Conservation (phyloP, 164 flowering plant genomes). For the Chimonanthus praecox region DNA sequence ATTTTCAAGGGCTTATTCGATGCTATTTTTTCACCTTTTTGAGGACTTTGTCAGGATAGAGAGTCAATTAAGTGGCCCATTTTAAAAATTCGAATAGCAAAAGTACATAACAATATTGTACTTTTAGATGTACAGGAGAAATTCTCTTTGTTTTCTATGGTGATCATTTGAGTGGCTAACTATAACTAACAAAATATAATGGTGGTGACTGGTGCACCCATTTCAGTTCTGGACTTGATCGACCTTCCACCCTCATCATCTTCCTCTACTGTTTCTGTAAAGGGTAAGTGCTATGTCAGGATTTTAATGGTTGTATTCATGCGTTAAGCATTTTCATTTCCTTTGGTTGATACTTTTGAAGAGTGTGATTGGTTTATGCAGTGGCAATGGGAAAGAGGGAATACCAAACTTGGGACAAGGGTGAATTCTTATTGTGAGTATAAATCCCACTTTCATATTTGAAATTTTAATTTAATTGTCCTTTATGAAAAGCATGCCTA, state of each 20-base stretch:
- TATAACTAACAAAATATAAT: neutral
- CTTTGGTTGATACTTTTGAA: neutral
- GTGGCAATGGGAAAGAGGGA: conserved; percentile 76
- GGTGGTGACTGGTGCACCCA: neutral
- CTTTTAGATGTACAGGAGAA: too few species aligned
- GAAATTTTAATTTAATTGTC: neutral
- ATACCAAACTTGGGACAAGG: conserved; percentile 47
- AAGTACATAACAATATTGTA: too few species aligned
- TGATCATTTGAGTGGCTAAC: neutral
- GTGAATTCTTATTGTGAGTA: conserved; percentile 67
- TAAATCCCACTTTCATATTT: conserved; percentile 6
- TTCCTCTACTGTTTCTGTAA: conserved; percentile 35
- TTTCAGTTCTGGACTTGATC: conserved; percentile 59
- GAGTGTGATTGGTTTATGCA: conserved; percentile 22
- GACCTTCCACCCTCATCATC: conserved; percentile 39
- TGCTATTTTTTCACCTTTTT: too few species aligned
- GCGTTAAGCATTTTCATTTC: neutral
- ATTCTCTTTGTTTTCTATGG: too few species aligned
- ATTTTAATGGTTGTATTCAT: neutral
- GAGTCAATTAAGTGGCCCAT: too few species aligned
- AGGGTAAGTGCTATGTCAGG: conserved; percentile 28
- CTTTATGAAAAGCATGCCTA: neutral
- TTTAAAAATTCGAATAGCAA: too few species aligned
- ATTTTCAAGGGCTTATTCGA: too few species aligned
- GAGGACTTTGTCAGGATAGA: too few species aligned